A percentile compares a stretch with the other conserved stretches of the same genome.
These are phyloP conservation scores for Fusarium papillatum DNA, from an alignment of 2,329 filamentous ascomycete genomes.

Conservation along the genomic window DNA sequence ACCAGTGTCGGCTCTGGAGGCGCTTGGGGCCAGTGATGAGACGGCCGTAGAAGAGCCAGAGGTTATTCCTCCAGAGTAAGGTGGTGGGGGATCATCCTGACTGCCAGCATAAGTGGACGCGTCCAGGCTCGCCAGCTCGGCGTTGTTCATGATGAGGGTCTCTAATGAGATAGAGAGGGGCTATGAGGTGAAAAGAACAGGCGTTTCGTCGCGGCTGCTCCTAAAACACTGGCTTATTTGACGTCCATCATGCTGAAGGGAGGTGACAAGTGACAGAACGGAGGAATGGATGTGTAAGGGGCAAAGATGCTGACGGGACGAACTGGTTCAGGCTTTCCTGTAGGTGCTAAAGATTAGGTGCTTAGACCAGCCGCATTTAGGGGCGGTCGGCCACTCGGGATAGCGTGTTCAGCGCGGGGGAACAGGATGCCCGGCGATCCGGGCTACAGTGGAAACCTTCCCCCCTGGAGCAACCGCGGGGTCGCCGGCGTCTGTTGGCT, in stretches of 20 bases:
- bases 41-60: slow-evolving; percentile 14
- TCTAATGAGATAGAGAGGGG: neutral
- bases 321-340: neutral
- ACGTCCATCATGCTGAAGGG: slow-evolving; percentile 4
- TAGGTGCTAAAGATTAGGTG: neutral
- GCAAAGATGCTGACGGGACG: neutral
- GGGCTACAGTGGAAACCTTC: neutral
- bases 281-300: neutral
- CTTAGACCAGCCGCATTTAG: slow-evolving; percentile 3
- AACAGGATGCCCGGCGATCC: neutral
- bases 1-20: slow-evolving; percentile 30
- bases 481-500: neutral
- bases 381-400: neutral
- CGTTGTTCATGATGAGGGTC: slow-evolving; percentile 17
- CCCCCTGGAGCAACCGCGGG: neutral
- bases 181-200: neutral
- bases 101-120: neutral
- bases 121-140: slow-evolving; percentile 3
- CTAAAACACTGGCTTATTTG: slow-evolving; percentile 7
- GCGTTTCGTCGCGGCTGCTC: slow-evolving; percentile 7
- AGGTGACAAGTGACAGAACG: neutral
- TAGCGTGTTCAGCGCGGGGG: slow-evolving; percentile 2
- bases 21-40: neutral
- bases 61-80: slow-evolving; percentile 7
- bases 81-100: neutral